Evolutionary conservation across 768 basidiomycete genomes (phyloP).

Genomic region (Candolleomyces eurysporus): DNA sequence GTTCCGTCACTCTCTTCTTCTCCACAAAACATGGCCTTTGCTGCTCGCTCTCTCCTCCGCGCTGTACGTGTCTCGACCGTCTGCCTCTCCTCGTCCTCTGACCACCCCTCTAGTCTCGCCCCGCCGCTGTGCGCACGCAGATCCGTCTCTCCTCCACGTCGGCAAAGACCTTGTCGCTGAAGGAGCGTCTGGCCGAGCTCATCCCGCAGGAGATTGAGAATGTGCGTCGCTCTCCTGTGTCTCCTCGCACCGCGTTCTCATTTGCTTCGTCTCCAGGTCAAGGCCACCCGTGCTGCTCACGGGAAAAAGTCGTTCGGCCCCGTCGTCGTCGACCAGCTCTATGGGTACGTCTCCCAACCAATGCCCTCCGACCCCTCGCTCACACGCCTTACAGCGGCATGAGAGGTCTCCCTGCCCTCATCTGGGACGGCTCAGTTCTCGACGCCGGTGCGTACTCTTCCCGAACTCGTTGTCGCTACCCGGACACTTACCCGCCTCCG

Average conservation of each 20-base stretch:
- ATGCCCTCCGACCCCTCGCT: background rate
- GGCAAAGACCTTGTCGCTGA: conserved; percentile 72
- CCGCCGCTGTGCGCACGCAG: conserved; percentile 44
- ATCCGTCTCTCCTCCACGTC: conserved; percentile 65
- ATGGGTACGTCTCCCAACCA: conserved; percentile 51
- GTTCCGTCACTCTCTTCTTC: conserved; percentile 16
- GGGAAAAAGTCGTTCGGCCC: conserved; percentile 94
- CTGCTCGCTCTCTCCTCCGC: conserved; percentile 34
- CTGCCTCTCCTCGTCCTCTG: background rate
- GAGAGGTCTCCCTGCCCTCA: conserved; percentile 87
- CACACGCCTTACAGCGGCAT: conserved; percentile 58
- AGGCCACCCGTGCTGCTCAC: conserved; percentile 78
- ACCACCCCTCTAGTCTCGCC: conserved; percentile 44
- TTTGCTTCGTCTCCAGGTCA: conserved; percentile 51
- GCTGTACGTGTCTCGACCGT: conserved; percentile 29
- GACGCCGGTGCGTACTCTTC: conserved; percentile 65
- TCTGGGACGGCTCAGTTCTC: conserved; percentile 98
- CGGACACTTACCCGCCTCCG: conserved; percentile 7
- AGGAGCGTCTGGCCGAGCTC: conserved; percentile 90
- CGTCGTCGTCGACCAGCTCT: conserved; percentile 86
- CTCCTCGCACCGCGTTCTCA: background rate
- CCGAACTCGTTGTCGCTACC: background rate
- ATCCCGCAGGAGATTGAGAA: conserved; percentile 85
- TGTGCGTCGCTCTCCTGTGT: conserved; percentile 32
- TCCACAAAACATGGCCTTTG: conserved; percentile 40